phyloP scores from a whole-genome alignment of 106 monocot genomes.

The Cymbidium sinense region DNA sequence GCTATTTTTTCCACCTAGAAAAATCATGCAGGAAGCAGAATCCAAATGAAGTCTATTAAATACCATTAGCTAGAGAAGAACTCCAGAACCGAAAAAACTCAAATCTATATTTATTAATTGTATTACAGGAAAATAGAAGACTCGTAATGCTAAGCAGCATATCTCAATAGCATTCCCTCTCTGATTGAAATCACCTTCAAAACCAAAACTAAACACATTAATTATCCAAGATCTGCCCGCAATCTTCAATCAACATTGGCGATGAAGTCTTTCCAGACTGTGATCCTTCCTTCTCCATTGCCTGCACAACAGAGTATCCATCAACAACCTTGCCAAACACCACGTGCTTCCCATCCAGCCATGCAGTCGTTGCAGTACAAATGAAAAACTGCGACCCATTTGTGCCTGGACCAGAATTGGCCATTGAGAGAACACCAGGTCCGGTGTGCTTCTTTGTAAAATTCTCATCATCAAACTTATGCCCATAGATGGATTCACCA shows the following conservation, averaged over 20 bases:
- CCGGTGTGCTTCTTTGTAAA: constrained; percentile 68
- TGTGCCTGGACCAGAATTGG: constrained; percentile 60
- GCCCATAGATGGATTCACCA: constrained; percentile 77
- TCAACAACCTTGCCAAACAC: constrained; percentile 75
- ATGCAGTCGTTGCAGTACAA: constrained; percentile 49
- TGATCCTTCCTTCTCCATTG: constrained; percentile 64
- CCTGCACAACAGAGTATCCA: constrained; percentile 62
- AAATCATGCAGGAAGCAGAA: too few relatives aligned
- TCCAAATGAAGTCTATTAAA: too few relatives aligned
- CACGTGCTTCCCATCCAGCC: constrained; percentile 83
- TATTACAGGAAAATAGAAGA: too few relatives aligned
- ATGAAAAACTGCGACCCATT: constrained; percentile 92
- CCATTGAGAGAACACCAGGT: constrained; percentile 75
- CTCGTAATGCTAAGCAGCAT: too few relatives aligned
- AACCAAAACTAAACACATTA: not conserved
- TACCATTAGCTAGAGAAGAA: too few relatives aligned
- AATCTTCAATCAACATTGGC: constrained; percentile 56
- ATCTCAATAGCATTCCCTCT: too few relatives aligned
- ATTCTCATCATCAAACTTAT: constrained; percentile 72
- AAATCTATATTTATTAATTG: too few relatives aligned
- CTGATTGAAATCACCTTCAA: too few relatives aligned
- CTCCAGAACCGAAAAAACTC: too few relatives aligned
- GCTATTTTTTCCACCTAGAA: too few relatives aligned
- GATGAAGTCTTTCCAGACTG: constrained; percentile 31
- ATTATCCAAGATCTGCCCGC: constrained; percentile 46